Base-by-base conservation (phyloP, 768 basidiomycete genomes). In the Chalciporus pseudorubinellus region DNA sequence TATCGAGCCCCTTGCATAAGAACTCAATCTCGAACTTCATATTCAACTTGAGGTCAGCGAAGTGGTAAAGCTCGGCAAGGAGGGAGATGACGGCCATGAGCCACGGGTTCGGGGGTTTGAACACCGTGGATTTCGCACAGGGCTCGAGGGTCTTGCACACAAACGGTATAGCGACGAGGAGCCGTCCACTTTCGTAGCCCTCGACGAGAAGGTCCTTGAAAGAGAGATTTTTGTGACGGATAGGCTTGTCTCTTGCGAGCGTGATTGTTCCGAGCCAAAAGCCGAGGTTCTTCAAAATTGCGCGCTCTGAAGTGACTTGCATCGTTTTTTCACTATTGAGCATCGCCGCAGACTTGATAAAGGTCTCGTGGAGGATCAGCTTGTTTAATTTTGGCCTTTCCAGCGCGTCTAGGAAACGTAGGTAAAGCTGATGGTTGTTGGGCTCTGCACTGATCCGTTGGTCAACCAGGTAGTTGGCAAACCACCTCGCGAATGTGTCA, bases 1-100 rank as follows among this genome's bases (percentile, higher is more conserved):
- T 82, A 24, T 92, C 85, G 28, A 99, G 82, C 28, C 83, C 82
- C 68, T 93, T 95, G 79, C 95, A 98, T 18, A 98, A 74, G 34
- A 98, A 86, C 70, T 99, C 97, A 48, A 99, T 98, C 72, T 98
- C 97, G 64, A 99, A 99, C 71, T 98, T 98, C 66, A 94, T 80
- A 66, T 98, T 97, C 49, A 98, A 76, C 72, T 95, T 95, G 55
- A 98, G 78, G 60, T 98, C 95, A 5, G 93, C 95, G 61, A 87
- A 95, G 66, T 95, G 91, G 69, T 99, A 98, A n/a, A 99, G 80
- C 67, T 99, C 97, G 39, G 85, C 90, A 40, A 98, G 81, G 39
- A 98, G 77, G 58, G 88, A 84, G 61, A 98, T 77, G 56, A 99
- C 90, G 0, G 90, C 95, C 88, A 98, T 95, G 44, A 99, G 72